Evolutionary conservation across 345 rosid species (phyloP).

Genomic region (Hibiscus mutabilis): DNA sequence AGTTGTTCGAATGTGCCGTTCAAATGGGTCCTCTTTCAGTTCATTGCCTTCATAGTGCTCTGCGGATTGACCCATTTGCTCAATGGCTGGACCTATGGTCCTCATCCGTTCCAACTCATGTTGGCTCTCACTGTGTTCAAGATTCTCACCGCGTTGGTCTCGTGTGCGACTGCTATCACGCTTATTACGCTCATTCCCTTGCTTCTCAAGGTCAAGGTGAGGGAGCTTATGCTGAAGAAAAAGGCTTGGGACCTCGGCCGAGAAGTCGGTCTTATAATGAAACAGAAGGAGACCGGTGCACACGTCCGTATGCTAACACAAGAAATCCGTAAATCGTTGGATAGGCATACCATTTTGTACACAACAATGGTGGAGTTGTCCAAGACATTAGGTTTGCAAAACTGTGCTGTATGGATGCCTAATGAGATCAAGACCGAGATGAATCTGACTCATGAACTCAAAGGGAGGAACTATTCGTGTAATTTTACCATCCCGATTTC

Average conservation of each 20-base stretch:
- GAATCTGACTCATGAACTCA: conserved; percentile 67
- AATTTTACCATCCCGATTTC: conserved; percentile 40
- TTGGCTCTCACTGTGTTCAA: conserved; percentile 83
- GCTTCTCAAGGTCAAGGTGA: conserved; percentile 85
- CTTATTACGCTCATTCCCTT: conserved; percentile 83
- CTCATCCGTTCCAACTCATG: conserved; percentile 79
- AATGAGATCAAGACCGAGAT: conserved; percentile 48
- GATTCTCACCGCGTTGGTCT: conserved; percentile 87
- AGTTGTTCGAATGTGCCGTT: conserved; percentile 94
- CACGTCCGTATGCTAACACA: conserved; percentile 94
- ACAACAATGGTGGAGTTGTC: conserved; percentile 91
- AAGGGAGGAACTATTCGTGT: conserved; percentile 37
- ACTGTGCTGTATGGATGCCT: conserved; percentile 97
- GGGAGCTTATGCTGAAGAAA: conserved; percentile 90
- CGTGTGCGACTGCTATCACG: conserved; percentile 91
- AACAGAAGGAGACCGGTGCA: conserved; percentile 71
- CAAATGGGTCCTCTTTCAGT: conserved; percentile 92
- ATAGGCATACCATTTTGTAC: conserved; percentile 69
- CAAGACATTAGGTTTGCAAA: conserved; percentile 71
- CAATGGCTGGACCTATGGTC: conserved; percentile 84
- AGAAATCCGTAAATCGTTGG: conserved; percentile 87
- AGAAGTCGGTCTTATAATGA: conserved; percentile 91
- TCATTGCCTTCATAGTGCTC: conserved; percentile 93
- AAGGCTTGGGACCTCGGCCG: conserved; percentile 83
- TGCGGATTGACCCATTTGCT: conserved; percentile 97